Conservation (phyloP, 805 yeast genomes). For the Dipodascus albidus region DNA sequence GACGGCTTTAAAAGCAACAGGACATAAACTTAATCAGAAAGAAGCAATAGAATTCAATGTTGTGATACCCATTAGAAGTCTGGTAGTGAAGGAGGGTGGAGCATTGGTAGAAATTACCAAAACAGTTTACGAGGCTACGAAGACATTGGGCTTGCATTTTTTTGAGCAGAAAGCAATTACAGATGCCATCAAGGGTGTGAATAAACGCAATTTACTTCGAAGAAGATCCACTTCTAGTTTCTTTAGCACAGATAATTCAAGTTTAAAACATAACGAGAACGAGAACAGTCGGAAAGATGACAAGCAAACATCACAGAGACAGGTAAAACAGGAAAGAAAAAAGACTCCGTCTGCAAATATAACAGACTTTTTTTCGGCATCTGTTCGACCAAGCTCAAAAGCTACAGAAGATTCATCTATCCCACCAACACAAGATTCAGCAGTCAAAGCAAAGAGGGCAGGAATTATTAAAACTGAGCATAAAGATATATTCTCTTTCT, state of each 20-base stretch:
- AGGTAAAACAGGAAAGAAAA: conserved; percentile 14
- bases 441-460: neutral
- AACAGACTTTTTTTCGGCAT: conserved; percentile 5
- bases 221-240: conserved; percentile 3
- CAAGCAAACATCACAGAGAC: conserved; percentile 14
- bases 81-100: conserved; percentile 3
- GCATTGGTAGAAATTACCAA: conserved; percentile 2
- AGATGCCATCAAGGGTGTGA: conserved; percentile 2
- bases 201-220: neutral
- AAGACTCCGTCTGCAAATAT: conserved; percentile 22
- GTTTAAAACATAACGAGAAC: conserved; percentile 2
- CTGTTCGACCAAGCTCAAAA: neutral
- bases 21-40: neutral
- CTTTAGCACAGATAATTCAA: conserved; percentile 12
- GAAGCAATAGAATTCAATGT: neutral
- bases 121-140: conserved; percentile 3
- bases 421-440: neutral
- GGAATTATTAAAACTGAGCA: neutral
- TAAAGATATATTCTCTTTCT: neutral
- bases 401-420: neutral
- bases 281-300: conserved; percentile 7
- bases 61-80: neutral
- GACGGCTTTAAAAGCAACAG: conserved; percentile 2
- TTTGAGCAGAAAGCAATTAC: conserved; percentile 1
- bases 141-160: conserved; percentile 3